phyloP scores from a whole-genome alignment of 495 filamentous ascomycete species.

The Geoglossum glabrum region DNA sequence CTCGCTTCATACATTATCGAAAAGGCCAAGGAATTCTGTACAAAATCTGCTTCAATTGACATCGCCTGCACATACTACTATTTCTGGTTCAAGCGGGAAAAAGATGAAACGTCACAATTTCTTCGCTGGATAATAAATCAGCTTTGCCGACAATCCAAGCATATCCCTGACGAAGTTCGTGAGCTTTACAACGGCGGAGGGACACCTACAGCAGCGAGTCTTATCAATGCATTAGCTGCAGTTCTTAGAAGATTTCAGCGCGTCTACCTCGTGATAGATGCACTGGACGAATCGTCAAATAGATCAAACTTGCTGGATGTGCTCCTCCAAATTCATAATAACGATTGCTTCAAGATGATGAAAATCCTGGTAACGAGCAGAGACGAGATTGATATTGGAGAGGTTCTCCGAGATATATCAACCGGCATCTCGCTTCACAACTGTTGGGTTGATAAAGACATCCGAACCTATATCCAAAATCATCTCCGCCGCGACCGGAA shows the following conservation, averaged over 20 bases:
- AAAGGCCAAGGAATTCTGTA: constrained; percentile 7
- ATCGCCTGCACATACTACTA: not conserved
- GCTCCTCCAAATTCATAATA: no score
- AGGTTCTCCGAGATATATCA: not conserved
- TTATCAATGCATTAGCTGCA: not conserved
- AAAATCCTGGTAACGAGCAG: not conserved
- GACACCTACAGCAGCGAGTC: not conserved
- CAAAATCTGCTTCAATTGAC: not conserved
- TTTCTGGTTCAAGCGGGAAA: not conserved
- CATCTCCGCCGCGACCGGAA: not conserved
- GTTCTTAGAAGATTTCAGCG: not conserved
- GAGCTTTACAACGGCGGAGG: not conserved
- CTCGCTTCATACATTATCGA: constrained; percentile 17
- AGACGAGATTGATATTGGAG: not conserved
- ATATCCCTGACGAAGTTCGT: not conserved
- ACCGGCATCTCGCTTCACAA: not conserved
- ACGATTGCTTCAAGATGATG: not conserved
- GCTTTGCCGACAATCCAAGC: not conserved
- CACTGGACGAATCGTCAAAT: not conserved
- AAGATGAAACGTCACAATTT: not conserved
- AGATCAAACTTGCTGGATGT: not conserved
- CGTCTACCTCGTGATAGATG: not conserved
- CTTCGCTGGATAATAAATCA: not conserved
- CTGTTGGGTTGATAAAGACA: not conserved
- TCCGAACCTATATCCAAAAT: not conserved